Evolutionary conservation across 164 flowering plant species (phyloP).

Genomic region (Piper longum): DNA sequence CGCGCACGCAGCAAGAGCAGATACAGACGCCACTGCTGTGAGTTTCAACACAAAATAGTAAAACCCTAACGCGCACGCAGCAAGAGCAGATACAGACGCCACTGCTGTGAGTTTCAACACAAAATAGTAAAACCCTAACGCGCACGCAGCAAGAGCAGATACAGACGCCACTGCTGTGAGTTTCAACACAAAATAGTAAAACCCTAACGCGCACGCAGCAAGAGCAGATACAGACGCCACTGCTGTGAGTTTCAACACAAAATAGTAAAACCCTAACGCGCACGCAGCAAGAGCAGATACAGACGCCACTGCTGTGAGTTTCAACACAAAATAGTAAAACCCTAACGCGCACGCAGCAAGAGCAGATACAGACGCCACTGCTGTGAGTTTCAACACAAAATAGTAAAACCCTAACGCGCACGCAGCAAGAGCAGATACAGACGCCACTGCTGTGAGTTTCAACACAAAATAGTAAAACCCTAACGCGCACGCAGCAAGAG

Average conservation of each 20-base stretch:
- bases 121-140: conserved; percentile 53
- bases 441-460: conserved; percentile 47
- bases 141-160: conserved; percentile 33
- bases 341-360: conserved; percentile 41
- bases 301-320: conserved; percentile 45
- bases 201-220: conserved; percentile 38
- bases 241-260: conserved; percentile 54
- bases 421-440: conserved; percentile 32
- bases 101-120: conserved; percentile 50
- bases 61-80: conserved; percentile 43
- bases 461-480: conserved; percentile 63
- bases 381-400: conserved; percentile 49
- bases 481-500: conserved; percentile 32
- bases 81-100: conserved; percentile 36
- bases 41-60: conserved; percentile 60
- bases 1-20: conserved; percentile 29
- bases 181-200: conserved; percentile 60
- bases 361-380: conserved; percentile 48
- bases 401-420: conserved; percentile 52
- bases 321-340: conserved; percentile 55
- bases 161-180: conserved; percentile 46
- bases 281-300: conserved; percentile 32
- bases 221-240: conserved; percentile 41
- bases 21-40: conserved; percentile 45
- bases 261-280: conserved; percentile 50